A percentile compares a stretch with the other conserved stretches of the same genome.
These are phyloP conservation scores for Lanmaoa rubissima DNA, from an alignment of 768 basidiomycete genomes.

Conservation along the genomic window DNA sequence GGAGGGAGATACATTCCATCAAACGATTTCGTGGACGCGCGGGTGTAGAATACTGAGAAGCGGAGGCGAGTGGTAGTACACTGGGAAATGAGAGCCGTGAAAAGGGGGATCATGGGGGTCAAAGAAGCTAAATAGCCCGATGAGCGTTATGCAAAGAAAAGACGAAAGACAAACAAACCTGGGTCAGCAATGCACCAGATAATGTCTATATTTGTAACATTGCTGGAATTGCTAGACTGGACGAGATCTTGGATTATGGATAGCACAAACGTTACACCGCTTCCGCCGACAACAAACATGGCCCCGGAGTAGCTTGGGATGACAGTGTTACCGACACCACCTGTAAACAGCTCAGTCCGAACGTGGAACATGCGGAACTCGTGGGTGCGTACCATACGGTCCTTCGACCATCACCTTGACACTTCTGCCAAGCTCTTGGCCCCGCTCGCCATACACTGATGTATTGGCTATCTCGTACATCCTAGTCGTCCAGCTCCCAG, in stretches of 20 bases:
- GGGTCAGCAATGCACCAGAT: conserved; percentile 68
- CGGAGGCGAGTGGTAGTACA: conserved; percentile 43
- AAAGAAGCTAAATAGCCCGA: conserved; percentile 36
- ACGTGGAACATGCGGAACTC: not conserved
- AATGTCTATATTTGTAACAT: conserved; percentile 59
- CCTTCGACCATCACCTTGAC: conserved; percentile 51
- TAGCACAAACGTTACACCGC: conserved; percentile 72
- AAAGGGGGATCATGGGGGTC: conserved; percentile 48
- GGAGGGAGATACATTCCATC: conserved; percentile 34
- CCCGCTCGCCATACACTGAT: conserved; percentile 32
- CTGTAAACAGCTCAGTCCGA: conserved; percentile 26
- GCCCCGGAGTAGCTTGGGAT: conserved; percentile 65
- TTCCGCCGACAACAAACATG: conserved; percentile 70
- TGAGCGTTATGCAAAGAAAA: not conserved
- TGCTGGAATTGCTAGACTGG: conserved; percentile 43
- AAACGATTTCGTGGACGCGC: conserved; percentile 31
- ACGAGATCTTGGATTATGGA: conserved; percentile 65
- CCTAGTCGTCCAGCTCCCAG: conserved; percentile 62
- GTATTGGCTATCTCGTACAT: conserved; percentile 52
- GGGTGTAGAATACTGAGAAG: conserved; percentile 58
- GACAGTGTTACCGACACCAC: conserved; percentile 61
- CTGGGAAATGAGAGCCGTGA: conserved; percentile 45
- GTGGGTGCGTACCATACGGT: conserved; percentile 44
- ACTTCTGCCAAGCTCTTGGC: conserved; percentile 22
- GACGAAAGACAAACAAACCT: conserved; percentile 30